phyloP scores from a whole-genome alignment of 345 rosid genomes.

The Psidium guajava region DNA sequence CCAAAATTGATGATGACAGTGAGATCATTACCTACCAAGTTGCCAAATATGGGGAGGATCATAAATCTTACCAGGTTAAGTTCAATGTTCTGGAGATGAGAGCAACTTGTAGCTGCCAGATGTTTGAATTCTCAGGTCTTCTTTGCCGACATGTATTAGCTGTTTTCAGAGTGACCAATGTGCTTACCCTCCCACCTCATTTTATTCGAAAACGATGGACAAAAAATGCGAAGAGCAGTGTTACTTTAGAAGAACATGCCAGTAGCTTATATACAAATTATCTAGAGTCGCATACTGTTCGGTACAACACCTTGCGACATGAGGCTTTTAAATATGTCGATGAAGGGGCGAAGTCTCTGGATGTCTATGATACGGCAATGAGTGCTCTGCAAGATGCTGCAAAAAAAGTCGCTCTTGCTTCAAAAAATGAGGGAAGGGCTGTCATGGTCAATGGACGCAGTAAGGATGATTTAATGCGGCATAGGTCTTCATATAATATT shows the following conservation, averaged over 20 bases:
- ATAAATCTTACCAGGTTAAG: slow-evolving; percentile 30
- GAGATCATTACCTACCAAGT: slow-evolving; percentile 29
- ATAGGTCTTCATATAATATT: slow-evolving; percentile 1
- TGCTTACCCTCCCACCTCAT: slow-evolving; percentile 43
- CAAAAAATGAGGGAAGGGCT: slow-evolving; percentile 15
- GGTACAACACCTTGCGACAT: slow-evolving; percentile 35
- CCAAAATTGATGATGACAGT: slow-evolving; percentile 33
- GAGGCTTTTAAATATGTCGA: slow-evolving; percentile 33
- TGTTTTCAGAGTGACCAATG: slow-evolving; percentile 41
- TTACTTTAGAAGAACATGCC: slow-evolving; percentile 22
- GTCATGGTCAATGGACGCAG: slow-evolving; percentile 13
- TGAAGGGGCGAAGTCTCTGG: slow-evolving; percentile 23
- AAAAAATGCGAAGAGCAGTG: slow-evolving; percentile 37
- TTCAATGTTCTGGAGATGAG: slow-evolving; percentile 38
- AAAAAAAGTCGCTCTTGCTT: slow-evolving; percentile 20
- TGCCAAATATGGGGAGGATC: slow-evolving; percentile 41
- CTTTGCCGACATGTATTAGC: slow-evolving; percentile 44
- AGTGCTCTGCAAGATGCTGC: slow-evolving; percentile 32
- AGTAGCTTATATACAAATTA: slow-evolving; percentile 16
- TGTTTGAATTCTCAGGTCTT: slow-evolving; percentile 49
- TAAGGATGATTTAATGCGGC: slow-evolving; percentile 6
- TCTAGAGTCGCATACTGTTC: slow-evolving; percentile 33
- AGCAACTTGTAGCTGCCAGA: slow-evolving; percentile 46
- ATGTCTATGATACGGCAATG: slow-evolving; percentile 21
- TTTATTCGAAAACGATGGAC: slow-evolving; percentile 43